These are phyloP conservation scores for Sugiyamaella xylanicola DNA, from an alignment of 1,139 yeast genomes.

Conservation along the genomic window DNA sequence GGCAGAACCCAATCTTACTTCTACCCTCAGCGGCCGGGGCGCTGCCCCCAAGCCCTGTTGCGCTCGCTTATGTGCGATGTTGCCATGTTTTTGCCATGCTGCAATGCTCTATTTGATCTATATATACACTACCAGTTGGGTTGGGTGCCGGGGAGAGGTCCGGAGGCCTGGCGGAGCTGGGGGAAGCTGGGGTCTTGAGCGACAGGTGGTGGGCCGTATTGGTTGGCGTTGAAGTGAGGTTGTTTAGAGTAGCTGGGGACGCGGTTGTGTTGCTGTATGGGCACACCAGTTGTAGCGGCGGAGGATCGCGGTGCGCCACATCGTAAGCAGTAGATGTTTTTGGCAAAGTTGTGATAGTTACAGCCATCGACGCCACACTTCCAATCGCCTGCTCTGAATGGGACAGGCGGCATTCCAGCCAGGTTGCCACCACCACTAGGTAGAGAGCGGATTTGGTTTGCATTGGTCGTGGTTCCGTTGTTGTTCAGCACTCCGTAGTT, in stretches of 20 bases:
- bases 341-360: conserved; percentile 90
- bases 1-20: too few species aligned
- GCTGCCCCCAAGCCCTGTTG: background rate
- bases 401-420: conserved; percentile 52
- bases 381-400: conserved; percentile 98
- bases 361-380: conserved; percentile 80
- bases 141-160: conserved; percentile 5
- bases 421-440: conserved; percentile 1
- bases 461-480: background rate
- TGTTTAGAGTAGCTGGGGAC: conserved; percentile 11
- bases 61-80: too few species aligned
- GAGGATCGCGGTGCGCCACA: conserved; percentile 77
- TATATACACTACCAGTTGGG: conserved; percentile 6
- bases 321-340: conserved; percentile 80
- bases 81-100: too few species aligned
- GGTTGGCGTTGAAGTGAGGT: background rate
- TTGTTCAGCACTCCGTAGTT: conserved; percentile 6
- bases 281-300: conserved; percentile 1
- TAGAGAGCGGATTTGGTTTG: background rate
- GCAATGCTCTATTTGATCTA: background rate
- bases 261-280: conserved; percentile 5
- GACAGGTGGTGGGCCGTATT: conserved; percentile 3
- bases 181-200: background rate
- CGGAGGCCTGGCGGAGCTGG: conserved; percentile 14
- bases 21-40: background rate